Percentiles rank a stretch among this genome's conserved stretches.
These are phyloP conservation scores for Rhizopogon vinicolor DNA, from an alignment of 768 basidiomycete species.

Conservation along the genomic window DNA sequence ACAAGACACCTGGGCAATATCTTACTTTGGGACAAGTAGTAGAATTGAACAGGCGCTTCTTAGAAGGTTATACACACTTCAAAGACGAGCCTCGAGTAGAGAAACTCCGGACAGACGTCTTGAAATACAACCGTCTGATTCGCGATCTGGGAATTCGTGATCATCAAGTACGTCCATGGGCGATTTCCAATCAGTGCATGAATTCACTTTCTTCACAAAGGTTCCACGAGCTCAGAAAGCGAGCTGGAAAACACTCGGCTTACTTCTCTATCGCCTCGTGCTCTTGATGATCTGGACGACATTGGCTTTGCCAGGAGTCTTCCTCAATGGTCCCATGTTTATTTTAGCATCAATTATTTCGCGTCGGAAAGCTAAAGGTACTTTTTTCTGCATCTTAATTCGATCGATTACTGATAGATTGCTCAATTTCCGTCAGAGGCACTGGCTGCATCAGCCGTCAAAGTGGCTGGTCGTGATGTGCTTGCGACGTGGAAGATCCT, in stretches of 20 bases:
- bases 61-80: constrained; percentile 91
- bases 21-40: constrained; percentile 94
- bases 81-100: constrained; percentile 89
- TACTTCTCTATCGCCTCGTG: constrained; percentile 77
- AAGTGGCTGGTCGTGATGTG: constrained; percentile 95
- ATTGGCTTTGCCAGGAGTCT: constrained; percentile 84
- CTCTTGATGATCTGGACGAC: constrained; percentile 78
- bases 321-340: constrained; percentile 92
- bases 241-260: constrained; percentile 79
- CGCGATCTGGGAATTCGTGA: constrained; percentile 90
- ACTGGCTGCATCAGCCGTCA: constrained; percentile 91
- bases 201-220: constrained; percentile 28
- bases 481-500: constrained; percentile 97
- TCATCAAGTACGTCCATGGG: constrained; percentile 62
- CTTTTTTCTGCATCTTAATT: not conserved
- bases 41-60: constrained; percentile 86
- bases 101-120: constrained; percentile 71
- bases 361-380: constrained; percentile 86
- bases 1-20: constrained; percentile 92
- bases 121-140: constrained; percentile 85
- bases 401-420: not conserved
- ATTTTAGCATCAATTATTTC: constrained; percentile 85
- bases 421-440: constrained; percentile 58
- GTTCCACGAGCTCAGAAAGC: constrained; percentile 86
- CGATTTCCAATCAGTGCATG: constrained; percentile 1